Percentiles rank a stretch among this genome's conserved stretches.
Evolutionary conservation across 768 basidiomycete species (phyloP).

Genomic region (Leucogyrophana mollusca): DNA sequence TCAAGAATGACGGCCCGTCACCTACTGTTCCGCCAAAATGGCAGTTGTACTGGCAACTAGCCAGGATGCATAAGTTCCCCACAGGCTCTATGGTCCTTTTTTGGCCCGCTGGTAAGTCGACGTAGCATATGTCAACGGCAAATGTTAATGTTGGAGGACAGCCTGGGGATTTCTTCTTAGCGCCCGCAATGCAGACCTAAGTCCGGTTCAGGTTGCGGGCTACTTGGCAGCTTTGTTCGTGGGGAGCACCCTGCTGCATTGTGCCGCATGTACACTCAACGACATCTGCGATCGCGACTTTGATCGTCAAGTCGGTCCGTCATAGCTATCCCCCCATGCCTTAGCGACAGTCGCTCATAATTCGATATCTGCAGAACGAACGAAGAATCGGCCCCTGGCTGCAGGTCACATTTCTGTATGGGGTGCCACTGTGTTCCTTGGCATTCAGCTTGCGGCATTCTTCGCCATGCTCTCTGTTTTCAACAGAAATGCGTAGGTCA

Average conservation of each 20-base stretch:
- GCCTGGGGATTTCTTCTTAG: too few species aligned
- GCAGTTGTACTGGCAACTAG: too few species aligned
- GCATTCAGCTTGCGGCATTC: constrained; percentile 20
- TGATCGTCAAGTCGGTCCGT: constrained; percentile 50
- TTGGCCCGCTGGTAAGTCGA: too few species aligned
- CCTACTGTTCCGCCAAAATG: too few species aligned
- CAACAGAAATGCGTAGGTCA: not conserved
- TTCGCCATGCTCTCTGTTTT: constrained; percentile 11
- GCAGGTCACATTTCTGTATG: constrained; percentile 47
- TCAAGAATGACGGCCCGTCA: too few species aligned
- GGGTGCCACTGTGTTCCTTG: constrained; percentile 39
- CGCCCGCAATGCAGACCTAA: too few species aligned
- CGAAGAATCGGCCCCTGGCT: constrained; percentile 45
- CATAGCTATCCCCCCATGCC: not conserved
- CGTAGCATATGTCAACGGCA: too few species aligned
- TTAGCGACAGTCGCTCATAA: not conserved
- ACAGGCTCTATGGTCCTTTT: too few species aligned
- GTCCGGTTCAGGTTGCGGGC: too few species aligned
- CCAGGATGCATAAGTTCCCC: too few species aligned
- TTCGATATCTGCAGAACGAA: constrained; percentile 38
- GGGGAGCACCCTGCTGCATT: constrained; percentile 27
- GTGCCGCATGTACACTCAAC: constrained; percentile 55
- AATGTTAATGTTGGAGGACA: too few species aligned
- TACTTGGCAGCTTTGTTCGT: too few species aligned
- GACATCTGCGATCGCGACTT: constrained; percentile 54